These are phyloP conservation scores for Pythium aquatile DNA, from an alignment of 352 stramenopile genomes.

Conservation along the genomic window DNA sequence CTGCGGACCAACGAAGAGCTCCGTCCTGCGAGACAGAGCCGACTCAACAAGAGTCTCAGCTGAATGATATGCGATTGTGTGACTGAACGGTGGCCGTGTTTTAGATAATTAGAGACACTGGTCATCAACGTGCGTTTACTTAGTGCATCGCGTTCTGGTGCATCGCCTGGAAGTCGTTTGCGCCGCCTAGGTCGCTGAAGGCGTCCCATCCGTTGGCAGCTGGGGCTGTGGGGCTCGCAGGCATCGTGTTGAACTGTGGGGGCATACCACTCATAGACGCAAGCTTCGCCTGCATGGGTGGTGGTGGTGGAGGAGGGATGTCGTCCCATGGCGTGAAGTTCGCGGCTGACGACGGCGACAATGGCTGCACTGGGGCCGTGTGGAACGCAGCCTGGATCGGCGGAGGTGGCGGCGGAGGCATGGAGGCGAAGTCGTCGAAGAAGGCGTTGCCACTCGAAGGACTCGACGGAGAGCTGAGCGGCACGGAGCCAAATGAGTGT, in stretches of 20 bases:
- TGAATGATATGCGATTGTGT: conserved; percentile 16
- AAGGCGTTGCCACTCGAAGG: conserved; percentile 3
- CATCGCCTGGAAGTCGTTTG: conserved; percentile 22
- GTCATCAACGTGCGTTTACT: not conserved
- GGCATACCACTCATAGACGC: conserved; percentile 2
- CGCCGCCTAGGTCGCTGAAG: conserved; percentile 14
- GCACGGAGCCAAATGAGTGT: not conserved
- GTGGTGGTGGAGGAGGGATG: conserved; percentile 26
- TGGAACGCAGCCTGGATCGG: conserved; percentile 6
- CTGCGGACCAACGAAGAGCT: conserved; percentile 41
- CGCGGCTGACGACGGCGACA: conserved; percentile 7
- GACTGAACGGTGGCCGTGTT: not conserved
- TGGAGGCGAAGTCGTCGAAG: conserved; percentile 13
- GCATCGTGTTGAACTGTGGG: conserved; percentile 19
- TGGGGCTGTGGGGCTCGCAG: conserved; percentile 15
- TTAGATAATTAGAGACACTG: not conserved
- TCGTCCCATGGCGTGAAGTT: conserved; percentile 40
- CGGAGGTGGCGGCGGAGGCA: not conserved
- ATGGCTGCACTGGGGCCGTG: conserved; percentile 19
- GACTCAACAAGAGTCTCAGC: conserved; percentile 24
- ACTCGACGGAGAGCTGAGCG: conserved; percentile 13
- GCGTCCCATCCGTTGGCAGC: conserved; percentile 17
- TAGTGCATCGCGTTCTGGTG: conserved; percentile 23
- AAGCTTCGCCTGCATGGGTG: conserved; percentile 11
- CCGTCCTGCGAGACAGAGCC: conserved; percentile 24